Percentiles rank a stretch among this genome's conserved stretches.
Evolutionary conservation across 345 rosid species (phyloP).

Genomic region (Schrenkiella parvula): DNA sequence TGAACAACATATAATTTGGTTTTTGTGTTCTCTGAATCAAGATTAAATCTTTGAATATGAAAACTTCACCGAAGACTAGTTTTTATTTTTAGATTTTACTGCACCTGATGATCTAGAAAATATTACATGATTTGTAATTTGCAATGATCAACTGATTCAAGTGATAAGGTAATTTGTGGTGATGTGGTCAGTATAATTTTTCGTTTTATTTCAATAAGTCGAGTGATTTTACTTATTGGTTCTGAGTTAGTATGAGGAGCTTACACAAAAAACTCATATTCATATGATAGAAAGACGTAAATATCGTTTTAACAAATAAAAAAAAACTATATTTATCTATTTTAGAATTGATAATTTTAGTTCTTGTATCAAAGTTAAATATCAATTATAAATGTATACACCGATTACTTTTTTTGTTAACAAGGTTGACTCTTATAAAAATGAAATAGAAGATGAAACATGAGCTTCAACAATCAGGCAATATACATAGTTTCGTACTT

Average conservation of each 20-base stretch:
- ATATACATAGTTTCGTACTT: no score
- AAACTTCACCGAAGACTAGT: neutral
- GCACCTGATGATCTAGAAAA: neutral
- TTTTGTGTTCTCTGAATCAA: neutral
- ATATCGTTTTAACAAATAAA: no score
- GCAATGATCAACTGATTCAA: neutral
- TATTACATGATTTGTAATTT: neutral
- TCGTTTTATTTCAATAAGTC: neutral
- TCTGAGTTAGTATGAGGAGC: neutral
- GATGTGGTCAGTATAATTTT: neutral
- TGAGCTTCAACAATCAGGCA: no score
- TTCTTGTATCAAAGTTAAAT: no score
- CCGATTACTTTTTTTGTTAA: no score
- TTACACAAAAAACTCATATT: no score
- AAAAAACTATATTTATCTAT: no score
- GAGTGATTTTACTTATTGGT: neutral
- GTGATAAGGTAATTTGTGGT: neutral
- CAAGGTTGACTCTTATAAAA: no score
- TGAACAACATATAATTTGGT: constrained; percentile 8
- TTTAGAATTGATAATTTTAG: no score
- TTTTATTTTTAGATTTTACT: neutral
- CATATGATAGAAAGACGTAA: no score
- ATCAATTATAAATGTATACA: no score
- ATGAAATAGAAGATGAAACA: no score
- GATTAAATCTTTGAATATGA: neutral